Evolutionary conservation across 2,329 filamentous ascomycete species (phyloP).

Genomic region (Hymenoscyphus repandus): DNA sequence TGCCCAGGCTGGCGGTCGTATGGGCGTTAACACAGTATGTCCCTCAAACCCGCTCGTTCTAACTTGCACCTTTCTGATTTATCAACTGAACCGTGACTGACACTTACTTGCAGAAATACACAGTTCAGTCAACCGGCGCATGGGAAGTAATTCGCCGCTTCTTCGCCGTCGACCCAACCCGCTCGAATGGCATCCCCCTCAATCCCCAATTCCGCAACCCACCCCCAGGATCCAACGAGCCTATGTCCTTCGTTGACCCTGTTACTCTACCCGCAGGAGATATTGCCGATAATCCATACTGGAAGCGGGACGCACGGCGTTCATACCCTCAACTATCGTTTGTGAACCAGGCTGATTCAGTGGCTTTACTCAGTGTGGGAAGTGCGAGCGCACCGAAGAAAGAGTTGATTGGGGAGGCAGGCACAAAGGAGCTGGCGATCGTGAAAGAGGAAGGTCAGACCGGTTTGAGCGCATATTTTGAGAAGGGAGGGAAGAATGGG

Average conservation of each 20-base stretch:
- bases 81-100: constrained; percentile 19
- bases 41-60: constrained; percentile 9
- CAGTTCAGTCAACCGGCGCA: constrained; percentile 80
- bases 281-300: constrained; percentile 89
- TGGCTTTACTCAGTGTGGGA: constrained; percentile 78
- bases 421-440: constrained; percentile 67
- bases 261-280: constrained; percentile 80
- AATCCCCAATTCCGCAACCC: constrained; percentile 92
- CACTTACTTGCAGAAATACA: constrained; percentile 72
- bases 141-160: constrained; percentile 78
- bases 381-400: constrained; percentile 76
- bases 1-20: constrained; percentile 49
- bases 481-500: constrained; percentile 51
- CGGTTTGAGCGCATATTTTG: constrained; percentile 68
- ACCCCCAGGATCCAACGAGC: constrained; percentile 67
- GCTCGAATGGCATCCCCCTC: constrained; percentile 85
- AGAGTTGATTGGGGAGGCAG: constrained; percentile 73
- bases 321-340: constrained; percentile 76
- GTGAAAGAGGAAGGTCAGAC: constrained; percentile 70
- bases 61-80: constrained; percentile 1
- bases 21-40: constrained; percentile 55
- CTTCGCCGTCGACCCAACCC: constrained; percentile 77
- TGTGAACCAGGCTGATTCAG: constrained; percentile 78
- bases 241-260: constrained; percentile 70
- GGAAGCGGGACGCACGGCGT: constrained; percentile 86